These are phyloP conservation scores for Usnea hakonensis DNA, from an alignment of 495 filamentous ascomycete genomes.

Conservation along the genomic window DNA sequence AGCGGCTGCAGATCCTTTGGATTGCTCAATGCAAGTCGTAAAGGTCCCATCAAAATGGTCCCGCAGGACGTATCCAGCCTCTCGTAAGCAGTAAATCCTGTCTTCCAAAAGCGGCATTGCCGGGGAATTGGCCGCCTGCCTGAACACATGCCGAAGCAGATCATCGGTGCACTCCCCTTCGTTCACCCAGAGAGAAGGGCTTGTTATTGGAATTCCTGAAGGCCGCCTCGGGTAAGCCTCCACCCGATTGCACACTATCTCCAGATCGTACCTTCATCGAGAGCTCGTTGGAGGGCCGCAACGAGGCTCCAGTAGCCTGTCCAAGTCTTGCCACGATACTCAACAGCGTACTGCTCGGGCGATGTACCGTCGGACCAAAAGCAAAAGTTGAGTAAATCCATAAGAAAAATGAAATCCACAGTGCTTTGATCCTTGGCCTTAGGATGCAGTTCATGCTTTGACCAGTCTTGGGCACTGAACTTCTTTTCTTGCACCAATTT, in stretches of 20 bases:
- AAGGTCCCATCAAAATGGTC: constrained; percentile 77
- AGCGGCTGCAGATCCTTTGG: constrained; percentile 69
- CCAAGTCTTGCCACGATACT: constrained; percentile 73
- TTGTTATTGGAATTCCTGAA: constrained; percentile 71
- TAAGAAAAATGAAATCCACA: constrained; percentile 87
- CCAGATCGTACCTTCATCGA: constrained; percentile 58
- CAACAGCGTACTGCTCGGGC: constrained; percentile 63
- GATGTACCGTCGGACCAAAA: constrained; percentile 74
- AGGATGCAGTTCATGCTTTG: constrained; percentile 84
- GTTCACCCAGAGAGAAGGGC: constrained; percentile 77
- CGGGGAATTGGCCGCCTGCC: constrained; percentile 78
- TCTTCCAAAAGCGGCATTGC: constrained; percentile 79
- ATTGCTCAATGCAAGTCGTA: constrained; percentile 63
- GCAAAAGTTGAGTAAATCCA: constrained; percentile 93
- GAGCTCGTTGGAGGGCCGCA: constrained; percentile 72
- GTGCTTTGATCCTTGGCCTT: constrained; percentile 66
- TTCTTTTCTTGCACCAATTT: constrained; percentile 70
- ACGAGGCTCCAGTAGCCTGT: constrained; percentile 96
- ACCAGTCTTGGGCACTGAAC: constrained; percentile 81
- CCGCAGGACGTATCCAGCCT: constrained; percentile 77
- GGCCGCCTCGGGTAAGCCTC: constrained; percentile 1
- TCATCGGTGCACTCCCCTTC: constrained; percentile 69
- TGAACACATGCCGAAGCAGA: constrained; percentile 67
- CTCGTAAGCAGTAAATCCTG: constrained; percentile 68
- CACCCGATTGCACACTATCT: neutral